Evolutionary conservation across 495 filamentous ascomycete genomes (phyloP), one percentile per base, ranked within the genome.

Genomic region (Elasticomyces elasticus): DNA sequence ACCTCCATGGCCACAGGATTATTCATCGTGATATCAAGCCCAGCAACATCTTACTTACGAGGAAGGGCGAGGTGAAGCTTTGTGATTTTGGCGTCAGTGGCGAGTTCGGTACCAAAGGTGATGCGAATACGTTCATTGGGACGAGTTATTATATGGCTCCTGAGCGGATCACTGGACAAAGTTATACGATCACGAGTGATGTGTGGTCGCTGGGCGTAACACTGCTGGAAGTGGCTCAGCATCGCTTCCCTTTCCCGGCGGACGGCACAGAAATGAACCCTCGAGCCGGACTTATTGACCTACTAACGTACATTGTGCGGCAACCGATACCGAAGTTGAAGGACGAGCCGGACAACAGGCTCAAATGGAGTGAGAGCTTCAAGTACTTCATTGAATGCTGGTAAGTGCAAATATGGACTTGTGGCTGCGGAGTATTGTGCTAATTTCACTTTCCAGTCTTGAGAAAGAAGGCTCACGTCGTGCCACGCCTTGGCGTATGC

Each of bases 331-430:
- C 92, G 19, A 94, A 91, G 69, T 73, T 98, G 49, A 96, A 95
- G 69, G 94, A 98, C 62, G 92, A 98, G 70, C 86, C 86, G 17
- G 72, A 80, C 15, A 74, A 71, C 52, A 77, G 79, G 37, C 73
- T 77, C 13, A 79, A 77, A 35, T 97, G 92, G 92, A 92, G 85
- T 59, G 85, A 89, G 61, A 92, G 82, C 59, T 97, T 98, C 71
- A 98, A 98, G 66, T 96, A 95, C 67, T 98, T 97, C 61, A 95
- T 98, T 67, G 89, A 94, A 70, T 95, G 89, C 81, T 97, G 94
- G 92, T 97, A 83, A 67, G 88, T 86, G 38, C 41, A 22, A 31
- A 6, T 33, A 15, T 19, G n/a, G 2, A 15, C 33, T 41, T 31
- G 17, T 19, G 11, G 11, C 19, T 9, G 25, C 24, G 44, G 27